phyloP scores from a whole-genome alignment of 2,329 filamentous ascomycete genomes.

The Ustilaginoidea virens region DNA sequence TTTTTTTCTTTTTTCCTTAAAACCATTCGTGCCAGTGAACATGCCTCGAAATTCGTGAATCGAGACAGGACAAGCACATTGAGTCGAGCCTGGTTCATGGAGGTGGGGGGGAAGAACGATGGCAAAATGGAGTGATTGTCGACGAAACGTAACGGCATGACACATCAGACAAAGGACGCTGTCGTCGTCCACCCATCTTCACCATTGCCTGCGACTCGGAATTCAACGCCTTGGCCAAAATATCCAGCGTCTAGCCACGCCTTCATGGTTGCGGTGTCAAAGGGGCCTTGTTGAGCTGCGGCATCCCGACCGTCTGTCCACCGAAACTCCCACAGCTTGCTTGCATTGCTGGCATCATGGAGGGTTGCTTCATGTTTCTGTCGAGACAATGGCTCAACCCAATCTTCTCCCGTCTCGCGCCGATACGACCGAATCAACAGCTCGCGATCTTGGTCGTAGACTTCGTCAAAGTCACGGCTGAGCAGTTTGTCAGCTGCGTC shows the following conservation, averaged over 20 bases:
- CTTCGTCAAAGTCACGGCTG: constrained; percentile 68
- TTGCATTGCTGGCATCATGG: constrained; percentile 7
- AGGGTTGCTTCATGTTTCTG: constrained; percentile 8
- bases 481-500: constrained; percentile 80
- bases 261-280: constrained; percentile 71
- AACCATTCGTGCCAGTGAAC: no score
- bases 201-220: constrained; percentile 42
- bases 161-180: constrained; percentile 31
- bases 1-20: no score
- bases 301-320: constrained; percentile 83
- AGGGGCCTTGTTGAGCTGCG: constrained; percentile 69
- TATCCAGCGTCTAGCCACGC: constrained; percentile 88
- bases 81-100: no score
- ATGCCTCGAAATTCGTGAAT: no score
- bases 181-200: constrained; percentile 35
- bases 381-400: constrained; percentile 37
- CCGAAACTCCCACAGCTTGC: constrained; percentile 62
- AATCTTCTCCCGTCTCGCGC: constrained; percentile 75
- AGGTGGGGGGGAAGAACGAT: no score
- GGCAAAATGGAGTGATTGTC: no score
- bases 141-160: no score
- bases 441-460: constrained; percentile 84
- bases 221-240: constrained; percentile 80
- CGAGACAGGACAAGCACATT: no score
- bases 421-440: constrained; percentile 68